Evolutionary conservation across 2,329 filamentous ascomycete species (phyloP).

Genomic region (Aspergillus versicolor): DNA sequence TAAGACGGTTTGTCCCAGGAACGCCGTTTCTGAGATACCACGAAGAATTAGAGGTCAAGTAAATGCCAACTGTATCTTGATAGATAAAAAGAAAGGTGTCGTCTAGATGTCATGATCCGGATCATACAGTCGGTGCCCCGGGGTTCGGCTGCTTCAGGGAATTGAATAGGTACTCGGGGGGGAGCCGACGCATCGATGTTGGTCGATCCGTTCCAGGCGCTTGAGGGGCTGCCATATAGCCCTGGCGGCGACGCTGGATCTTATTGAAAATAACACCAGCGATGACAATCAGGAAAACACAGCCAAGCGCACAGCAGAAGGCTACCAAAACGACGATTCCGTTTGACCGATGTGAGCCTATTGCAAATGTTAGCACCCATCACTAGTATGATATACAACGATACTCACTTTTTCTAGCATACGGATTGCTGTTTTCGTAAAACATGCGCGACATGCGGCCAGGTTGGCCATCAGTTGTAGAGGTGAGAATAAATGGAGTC

Average conservation of each 20-base stretch:
- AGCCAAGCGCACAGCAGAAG: constrained; percentile 48
- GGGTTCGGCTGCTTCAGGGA: constrained; percentile 37
- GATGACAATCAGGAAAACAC: constrained; percentile 49
- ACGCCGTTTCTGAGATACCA: constrained; percentile 23
- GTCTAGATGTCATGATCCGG: constrained; percentile 5
- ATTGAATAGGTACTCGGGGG: constrained; percentile 48
- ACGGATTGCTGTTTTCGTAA: constrained; percentile 76
- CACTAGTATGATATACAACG: background rate
- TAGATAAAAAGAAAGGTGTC: constrained; percentile 6
- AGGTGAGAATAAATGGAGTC: constrained; percentile 77
- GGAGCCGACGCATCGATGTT: constrained; percentile 46
- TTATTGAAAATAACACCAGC: constrained; percentile 49
- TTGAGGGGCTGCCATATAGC: constrained; percentile 46
- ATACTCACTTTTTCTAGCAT: constrained; percentile 62
- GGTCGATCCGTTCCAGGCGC: constrained; percentile 47
- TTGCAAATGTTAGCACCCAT: background rate
- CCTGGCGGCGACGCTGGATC: constrained; percentile 47
- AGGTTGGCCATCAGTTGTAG: constrained; percentile 60
- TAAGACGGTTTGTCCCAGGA: constrained; percentile 29
- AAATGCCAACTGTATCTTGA: constrained; percentile 7
- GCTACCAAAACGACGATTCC: constrained; percentile 48
- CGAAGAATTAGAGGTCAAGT: constrained; percentile 20
- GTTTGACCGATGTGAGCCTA: constrained; percentile 41
- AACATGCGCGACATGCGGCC: constrained; percentile 82
- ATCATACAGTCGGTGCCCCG: constrained; percentile 36